Evolutionary conservation across 2,329 filamentous ascomycete genomes (phyloP).

Genomic region (Whalleya microplaca): DNA sequence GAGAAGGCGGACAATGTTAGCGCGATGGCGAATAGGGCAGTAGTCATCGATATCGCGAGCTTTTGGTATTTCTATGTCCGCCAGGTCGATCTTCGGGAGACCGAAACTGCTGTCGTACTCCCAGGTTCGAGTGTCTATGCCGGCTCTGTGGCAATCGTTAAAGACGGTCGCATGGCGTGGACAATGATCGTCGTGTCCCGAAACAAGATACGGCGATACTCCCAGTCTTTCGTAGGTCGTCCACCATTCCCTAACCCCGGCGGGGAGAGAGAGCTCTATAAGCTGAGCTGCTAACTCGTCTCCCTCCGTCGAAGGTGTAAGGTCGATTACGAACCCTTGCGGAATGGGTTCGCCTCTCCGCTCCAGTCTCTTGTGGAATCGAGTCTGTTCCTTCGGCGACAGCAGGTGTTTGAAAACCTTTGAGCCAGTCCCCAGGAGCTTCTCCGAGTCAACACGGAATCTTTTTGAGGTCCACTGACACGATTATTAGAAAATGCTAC

Average conservation of each 20-base stretch:
- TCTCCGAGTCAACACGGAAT: slow-evolving; percentile 51
- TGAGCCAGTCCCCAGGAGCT: slow-evolving; percentile 51
- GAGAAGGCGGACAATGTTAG: slow-evolving; percentile 65
- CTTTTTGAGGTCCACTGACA: slow-evolving; percentile 38
- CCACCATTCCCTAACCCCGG: slow-evolving; percentile 60
- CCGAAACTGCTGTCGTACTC: background rate
- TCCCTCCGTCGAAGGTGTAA: slow-evolving; percentile 64
- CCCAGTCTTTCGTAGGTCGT: slow-evolving; percentile 41
- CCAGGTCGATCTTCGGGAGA: slow-evolving; percentile 33
- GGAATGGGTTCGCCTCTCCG: slow-evolving; percentile 6
- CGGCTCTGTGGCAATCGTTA: slow-evolving; percentile 6
- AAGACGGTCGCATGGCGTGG: slow-evolving; percentile 23
- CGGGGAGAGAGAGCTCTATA: slow-evolving; percentile 61
- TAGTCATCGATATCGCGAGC: slow-evolving; percentile 57
- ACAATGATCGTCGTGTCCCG: slow-evolving; percentile 52
- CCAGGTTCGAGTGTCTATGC: slow-evolving; percentile 6
- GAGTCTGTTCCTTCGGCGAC: slow-evolving; percentile 44
- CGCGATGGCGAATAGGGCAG: slow-evolving; percentile 64
- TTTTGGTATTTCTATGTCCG: slow-evolving; percentile 13
- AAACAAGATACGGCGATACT: slow-evolving; percentile 45
- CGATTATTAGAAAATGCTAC: slow-evolving; percentile 13
- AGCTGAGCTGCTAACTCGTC: slow-evolving; percentile 65
- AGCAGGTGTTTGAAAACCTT: slow-evolving; percentile 52
- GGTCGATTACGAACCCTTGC: slow-evolving; percentile 55
- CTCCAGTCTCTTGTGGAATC: slow-evolving; percentile 9